These are phyloP conservation scores for Globisporangium mamillatum DNA, from an alignment of 352 stramenopile genomes.

Conservation along the genomic window DNA sequence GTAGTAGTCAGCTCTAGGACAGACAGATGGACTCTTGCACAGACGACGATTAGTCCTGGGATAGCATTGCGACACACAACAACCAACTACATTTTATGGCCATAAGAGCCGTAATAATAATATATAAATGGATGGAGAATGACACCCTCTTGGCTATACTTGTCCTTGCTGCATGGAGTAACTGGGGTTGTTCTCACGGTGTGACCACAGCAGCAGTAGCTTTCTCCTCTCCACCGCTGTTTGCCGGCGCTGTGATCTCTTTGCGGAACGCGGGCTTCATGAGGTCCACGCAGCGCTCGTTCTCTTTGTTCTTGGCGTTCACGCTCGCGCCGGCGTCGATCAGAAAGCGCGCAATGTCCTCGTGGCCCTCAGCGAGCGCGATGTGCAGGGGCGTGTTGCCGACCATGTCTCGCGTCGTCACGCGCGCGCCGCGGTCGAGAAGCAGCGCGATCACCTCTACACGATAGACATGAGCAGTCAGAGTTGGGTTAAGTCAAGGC, in stretches of 20 bases:
- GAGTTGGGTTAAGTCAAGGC: background rate
- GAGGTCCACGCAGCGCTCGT: slow-evolving; percentile 53
- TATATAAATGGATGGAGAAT: too few relatives aligned
- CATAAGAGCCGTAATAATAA: background rate
- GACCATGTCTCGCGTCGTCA: slow-evolving; percentile 49
- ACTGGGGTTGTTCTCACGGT: too few relatives aligned
- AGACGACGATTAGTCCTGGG: too few relatives aligned
- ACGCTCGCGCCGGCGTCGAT: slow-evolving; percentile 53
- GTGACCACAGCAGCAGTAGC: background rate
- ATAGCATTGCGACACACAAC: too few relatives aligned
- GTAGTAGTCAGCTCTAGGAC: background rate
- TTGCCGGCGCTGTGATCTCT: background rate
- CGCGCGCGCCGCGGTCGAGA: slow-evolving; percentile 57
- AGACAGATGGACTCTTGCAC: too few relatives aligned
- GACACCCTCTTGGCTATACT: too few relatives aligned
- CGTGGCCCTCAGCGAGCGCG: slow-evolving; percentile 59
- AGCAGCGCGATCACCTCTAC: slow-evolving; percentile 58
- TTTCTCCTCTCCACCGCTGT: background rate
- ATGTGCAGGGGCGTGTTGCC: slow-evolving; percentile 73
- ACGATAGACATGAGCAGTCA: slow-evolving; percentile 1
- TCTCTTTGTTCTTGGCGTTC: slow-evolving; percentile 56
- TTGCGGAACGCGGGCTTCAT: slow-evolving; percentile 42
- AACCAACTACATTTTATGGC: background rate
- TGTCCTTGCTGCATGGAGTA: too few relatives aligned
- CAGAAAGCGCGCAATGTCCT: slow-evolving; percentile 57